A percentile compares a stretch with the other conserved stretches of the same genome.
Conservation (phyloP, 148 eudicot species). For the Mesembryanthemum crystallinum region DNA sequence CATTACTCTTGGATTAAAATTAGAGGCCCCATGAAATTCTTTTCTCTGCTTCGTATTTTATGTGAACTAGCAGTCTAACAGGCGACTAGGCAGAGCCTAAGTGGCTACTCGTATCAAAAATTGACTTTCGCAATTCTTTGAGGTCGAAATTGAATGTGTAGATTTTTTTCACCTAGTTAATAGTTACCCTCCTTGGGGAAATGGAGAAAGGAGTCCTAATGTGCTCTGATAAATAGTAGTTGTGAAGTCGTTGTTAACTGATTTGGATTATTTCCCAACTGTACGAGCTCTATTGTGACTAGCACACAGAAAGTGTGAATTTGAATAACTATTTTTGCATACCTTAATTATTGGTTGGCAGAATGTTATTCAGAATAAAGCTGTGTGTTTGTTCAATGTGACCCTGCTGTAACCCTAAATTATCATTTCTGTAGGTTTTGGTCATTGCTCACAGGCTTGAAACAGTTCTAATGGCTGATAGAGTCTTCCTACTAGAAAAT, state of each 20-base stretch:
- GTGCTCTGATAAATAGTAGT: background rate
- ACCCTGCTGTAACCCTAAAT: constrained; percentile 5
- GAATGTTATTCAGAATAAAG: background rate
- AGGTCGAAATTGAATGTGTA: too few species aligned
- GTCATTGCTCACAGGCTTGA: constrained; percentile 88
- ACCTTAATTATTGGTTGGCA: background rate
- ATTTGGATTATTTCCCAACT: background rate
- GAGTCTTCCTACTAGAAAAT: constrained; percentile 56
- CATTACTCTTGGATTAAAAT: background rate
- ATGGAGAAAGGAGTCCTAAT: background rate
- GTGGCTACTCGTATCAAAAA: too few species aligned
- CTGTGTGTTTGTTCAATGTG: background rate
- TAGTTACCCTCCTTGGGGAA: background rate
- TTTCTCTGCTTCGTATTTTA: too few species aligned
- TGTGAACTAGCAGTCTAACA: too few species aligned
- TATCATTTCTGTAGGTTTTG: constrained; percentile 52
- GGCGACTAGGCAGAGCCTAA: too few species aligned
- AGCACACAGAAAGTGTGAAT: background rate
- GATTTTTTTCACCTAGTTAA: too few species aligned
- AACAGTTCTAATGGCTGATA: constrained; percentile 86
- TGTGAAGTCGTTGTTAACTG: background rate
- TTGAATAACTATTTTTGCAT: background rate
- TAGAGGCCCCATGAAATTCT: background rate
- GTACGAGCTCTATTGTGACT: background rate
- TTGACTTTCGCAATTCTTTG: too few species aligned